These are phyloP conservation scores for Candida argentea DNA, from an alignment of 805 yeast genomes.

Conservation along the genomic window DNA sequence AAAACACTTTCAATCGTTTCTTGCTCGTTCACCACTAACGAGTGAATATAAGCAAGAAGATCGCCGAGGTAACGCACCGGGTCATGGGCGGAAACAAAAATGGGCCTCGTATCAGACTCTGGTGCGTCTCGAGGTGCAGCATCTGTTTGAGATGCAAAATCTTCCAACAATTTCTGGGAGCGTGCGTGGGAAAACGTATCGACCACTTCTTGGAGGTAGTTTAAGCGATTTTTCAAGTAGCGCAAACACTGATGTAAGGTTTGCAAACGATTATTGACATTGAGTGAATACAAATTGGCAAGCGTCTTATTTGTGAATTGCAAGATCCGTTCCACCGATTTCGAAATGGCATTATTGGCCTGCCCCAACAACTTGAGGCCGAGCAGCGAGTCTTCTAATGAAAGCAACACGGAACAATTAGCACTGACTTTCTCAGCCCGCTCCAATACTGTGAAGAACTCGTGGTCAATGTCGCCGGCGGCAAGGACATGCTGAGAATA, in stretches of 20 bases:
- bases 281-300: conserved; percentile 18
- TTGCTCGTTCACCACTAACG: conserved; percentile 76
- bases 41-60: conserved; percentile 78
- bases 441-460: conserved; percentile 49
- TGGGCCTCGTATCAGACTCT: conserved; percentile 27
- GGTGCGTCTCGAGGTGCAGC: conserved; percentile 5
- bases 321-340: conserved; percentile 20
- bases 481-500: conserved; percentile 56
- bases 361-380: conserved; percentile 58
- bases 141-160: conserved; percentile 50
- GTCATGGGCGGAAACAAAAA: conserved; percentile 64
- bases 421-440: conserved; percentile 57
- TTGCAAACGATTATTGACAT: conserved; percentile 13
- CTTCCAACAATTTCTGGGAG: conserved; percentile 52
- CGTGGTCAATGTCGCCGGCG: conserved; percentile 36
- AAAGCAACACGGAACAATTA: conserved; percentile 60
- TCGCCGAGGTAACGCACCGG: conserved; percentile 80
- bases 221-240: conserved; percentile 28
- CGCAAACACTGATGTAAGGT: conserved; percentile 23
- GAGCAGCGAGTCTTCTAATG: conserved; percentile 55
- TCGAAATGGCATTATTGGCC: conserved; percentile 40
- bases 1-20: conserved; percentile 65
- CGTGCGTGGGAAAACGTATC: conserved; percentile 60
- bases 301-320: conserved; percentile 24
- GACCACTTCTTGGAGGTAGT: conserved; percentile 49